phyloP scores from a whole-genome alignment of 805 yeast genomes.

The Nakazawaea ambrosiae region DNA sequence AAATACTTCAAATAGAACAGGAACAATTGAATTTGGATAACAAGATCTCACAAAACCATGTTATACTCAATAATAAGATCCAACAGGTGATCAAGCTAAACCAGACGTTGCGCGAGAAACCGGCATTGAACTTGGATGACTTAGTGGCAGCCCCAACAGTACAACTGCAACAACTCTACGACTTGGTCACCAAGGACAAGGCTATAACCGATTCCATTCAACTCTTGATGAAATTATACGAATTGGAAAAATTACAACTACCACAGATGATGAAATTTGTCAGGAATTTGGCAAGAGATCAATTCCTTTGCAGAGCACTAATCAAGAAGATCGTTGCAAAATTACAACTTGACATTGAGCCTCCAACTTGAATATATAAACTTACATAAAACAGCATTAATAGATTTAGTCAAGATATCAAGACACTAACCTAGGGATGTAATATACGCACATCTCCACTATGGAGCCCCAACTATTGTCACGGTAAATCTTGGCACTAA shows the following conservation, averaged over 20 bases:
- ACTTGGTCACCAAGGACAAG: slow-evolving; percentile 54
- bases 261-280: slow-evolving; percentile 34
- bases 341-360: slow-evolving; percentile 2
- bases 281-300: slow-evolving; percentile 55
- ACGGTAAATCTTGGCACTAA: too few relatives aligned
- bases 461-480: too few relatives aligned
- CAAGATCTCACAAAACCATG: slow-evolving; percentile 22
- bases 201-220: slow-evolving; percentile 63
- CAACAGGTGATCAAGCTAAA: slow-evolving; percentile 13
- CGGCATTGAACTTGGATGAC: slow-evolving; percentile 32
- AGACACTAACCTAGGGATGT: too few relatives aligned
- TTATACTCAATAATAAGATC: slow-evolving; percentile 18
- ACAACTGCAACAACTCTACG: slow-evolving; percentile 56
- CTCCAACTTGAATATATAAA: background rate
- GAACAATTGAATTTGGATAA: slow-evolving; percentile 14
- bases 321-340: slow-evolving; percentile 2
- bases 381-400: background rate
- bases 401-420: background rate
- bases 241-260: slow-evolving; percentile 48
- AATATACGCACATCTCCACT: too few relatives aligned
- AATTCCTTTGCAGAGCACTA: slow-evolving; percentile 34
- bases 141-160: slow-evolving; percentile 43
- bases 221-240: slow-evolving; percentile 24
- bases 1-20: slow-evolving; percentile 16
- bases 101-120: slow-evolving; percentile 22